Evolutionary conservation across 495 filamentous ascomycete species (phyloP), one percentile per base, ranked within the genome.

Genomic region (Penicillium macrosclerotiorum): DNA sequence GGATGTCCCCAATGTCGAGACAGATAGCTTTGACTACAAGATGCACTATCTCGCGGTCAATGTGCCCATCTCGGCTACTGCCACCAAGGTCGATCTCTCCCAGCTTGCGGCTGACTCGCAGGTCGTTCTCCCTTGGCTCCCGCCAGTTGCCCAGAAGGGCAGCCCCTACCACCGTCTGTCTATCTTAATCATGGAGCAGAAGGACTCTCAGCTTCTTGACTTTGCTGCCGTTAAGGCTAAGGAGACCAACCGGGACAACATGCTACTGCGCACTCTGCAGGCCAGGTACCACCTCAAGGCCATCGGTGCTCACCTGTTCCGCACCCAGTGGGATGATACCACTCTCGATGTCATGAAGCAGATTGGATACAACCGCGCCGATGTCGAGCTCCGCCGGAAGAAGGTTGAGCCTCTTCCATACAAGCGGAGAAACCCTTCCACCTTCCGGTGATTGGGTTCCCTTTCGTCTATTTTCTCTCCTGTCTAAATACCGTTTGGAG

Each of bases 71-170:
- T 80, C 77, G 26, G 78, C 82, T 25, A 70, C 70, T 20, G 45
- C 60, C 19, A 74, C 77, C 35, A 72, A 72, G 38, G 59, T 86
- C 26, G 70, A 78, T 27, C 66, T 85, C 30, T 59, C 63, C 16
- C 55, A 70, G 34, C 65, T 84, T 12, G 68, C 71, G 19, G 68
- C 69, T 39, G 81, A 80, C 4, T 71, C 72, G 2, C 78, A 90
- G 51, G 71, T 86, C 9, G 74, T 90, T 33, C 75, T 91, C 2
- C 83, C 86, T 3, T 99, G 91, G 87, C 66, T 90, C 2, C 83
- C 93, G 1, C 85, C 93, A 2, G 85, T 82, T 49, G 86, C 89
- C 2, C 88, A 96, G 60, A 94, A 89, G 72, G 93, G 93, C 36
- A 77, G 82, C 12, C 90, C 90, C 2, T 97, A 96, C 64, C 94